Evolutionary conservation across 2,329 filamentous ascomycete species (phyloP).

Genomic region (Talaromyces sp.): DNA sequence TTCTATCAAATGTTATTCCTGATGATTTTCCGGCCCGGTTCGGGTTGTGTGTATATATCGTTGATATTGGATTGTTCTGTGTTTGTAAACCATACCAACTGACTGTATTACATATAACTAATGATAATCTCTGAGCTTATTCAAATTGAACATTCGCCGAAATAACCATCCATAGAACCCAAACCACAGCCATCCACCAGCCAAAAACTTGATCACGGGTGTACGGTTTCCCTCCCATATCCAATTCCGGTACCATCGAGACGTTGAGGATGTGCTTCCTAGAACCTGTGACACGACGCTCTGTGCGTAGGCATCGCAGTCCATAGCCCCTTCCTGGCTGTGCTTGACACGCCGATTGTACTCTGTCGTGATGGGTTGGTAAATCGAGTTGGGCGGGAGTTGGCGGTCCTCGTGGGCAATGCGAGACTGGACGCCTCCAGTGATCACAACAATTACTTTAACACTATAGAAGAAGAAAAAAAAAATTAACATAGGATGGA

Average conservation of each 20-base stretch:
- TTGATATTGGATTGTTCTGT: not conserved
- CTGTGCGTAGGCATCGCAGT: slow-evolving; percentile 49
- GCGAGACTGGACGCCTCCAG: slow-evolving; percentile 56
- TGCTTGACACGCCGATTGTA: slow-evolving; percentile 50
- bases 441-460: slow-evolving; percentile 51
- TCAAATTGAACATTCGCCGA: slow-evolving; percentile 48
- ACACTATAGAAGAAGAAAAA: slow-evolving; percentile 28
- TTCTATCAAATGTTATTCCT: not conserved
- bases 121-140: slow-evolving; percentile 30
- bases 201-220: slow-evolving; percentile 37
- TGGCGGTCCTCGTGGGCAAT: slow-evolving; percentile 50
- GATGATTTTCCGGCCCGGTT: not conserved
- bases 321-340: slow-evolving; percentile 50
- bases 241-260: slow-evolving; percentile 39
- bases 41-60: not conserved
- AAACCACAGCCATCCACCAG: slow-evolving; percentile 43
- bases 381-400: slow-evolving; percentile 46
- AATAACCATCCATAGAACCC: slow-evolving; percentile 40
- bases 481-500: not conserved
- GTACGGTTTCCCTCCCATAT: slow-evolving; percentile 48
- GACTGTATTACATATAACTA: not conserved
- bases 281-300: slow-evolving; percentile 52
- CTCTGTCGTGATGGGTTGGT: slow-evolving; percentile 47
- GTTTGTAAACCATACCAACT: not conserved
- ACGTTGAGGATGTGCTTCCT: slow-evolving; percentile 35